Conservation (phyloP, 495 filamentous ascomycete species). For the Collariella sp. region DNA sequence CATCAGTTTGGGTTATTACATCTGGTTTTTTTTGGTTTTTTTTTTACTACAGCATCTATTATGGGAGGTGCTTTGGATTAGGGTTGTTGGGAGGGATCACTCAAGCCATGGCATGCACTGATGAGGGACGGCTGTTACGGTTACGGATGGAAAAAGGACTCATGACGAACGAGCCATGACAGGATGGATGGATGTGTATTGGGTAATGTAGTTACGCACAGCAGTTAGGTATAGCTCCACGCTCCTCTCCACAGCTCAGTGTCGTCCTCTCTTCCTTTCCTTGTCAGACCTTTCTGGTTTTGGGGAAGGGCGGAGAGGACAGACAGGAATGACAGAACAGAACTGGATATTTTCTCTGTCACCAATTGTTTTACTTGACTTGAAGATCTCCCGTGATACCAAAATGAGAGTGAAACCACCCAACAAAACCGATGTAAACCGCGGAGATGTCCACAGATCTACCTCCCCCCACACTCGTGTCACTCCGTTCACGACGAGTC, state of each 20-base stretch:
- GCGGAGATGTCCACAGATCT: too few species aligned
- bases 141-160: background rate
- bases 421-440: too few species aligned
- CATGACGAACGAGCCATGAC: too few species aligned
- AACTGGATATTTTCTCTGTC: background rate
- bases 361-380: too few species aligned
- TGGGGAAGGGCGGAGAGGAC: too few species aligned
- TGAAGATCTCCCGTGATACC: too few species aligned
- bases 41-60: background rate
- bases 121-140: background rate
- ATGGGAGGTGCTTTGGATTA: background rate
- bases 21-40: background rate
- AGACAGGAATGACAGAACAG: background rate
- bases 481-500: too few species aligned
- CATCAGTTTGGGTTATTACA: background rate
- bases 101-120: background rate
- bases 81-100: background rate
- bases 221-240: background rate
- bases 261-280: background rate
- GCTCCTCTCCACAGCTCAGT: background rate
- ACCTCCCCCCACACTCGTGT: too few species aligned
- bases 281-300: too few species aligned
- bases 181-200: conserved; percentile 1
- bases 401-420: too few species aligned
- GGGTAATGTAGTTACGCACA: conserved; percentile 6